Evolutionary conservation across 768 basidiomycete genomes (phyloP), one percentile per base, ranked within the genome.

Genomic region (Agrocybe pediades): DNA sequence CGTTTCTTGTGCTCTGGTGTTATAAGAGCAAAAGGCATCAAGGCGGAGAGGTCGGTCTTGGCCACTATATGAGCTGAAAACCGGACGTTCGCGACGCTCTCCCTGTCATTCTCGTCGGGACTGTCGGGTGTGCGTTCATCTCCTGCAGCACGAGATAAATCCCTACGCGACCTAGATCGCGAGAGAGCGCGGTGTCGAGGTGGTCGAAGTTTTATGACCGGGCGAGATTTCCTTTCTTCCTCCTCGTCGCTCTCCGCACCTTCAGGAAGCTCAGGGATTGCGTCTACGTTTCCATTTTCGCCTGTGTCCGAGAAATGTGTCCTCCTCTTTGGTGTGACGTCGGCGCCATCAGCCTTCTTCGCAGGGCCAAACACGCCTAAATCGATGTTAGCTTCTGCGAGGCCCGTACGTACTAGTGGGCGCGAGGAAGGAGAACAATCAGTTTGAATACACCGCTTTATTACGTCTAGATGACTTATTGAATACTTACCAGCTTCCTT

Each of bases 1-100:
- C 73, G 74, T 50, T 72, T 76, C 40, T 68, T 73, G 29, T 73
- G 57, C 70, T 93, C 87, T 2, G 91, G 92, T 19, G 87, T 78
- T 64, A 93, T 87, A 43, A 94, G 71, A 7, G 90, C 90, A 64
- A 93, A 93, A 5, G 91, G 91, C 57, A 93, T 76, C 19, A 87
- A 68, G 11, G 73, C 69, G 23, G 69, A 73, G 45, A 92, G 71
- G 62, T 86, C 82, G 9, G 74, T 73, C 63, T 83, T 86, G 15
- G 86, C 77, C 20, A 92, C 76, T 46, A 81, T 73, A 50, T 82
- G 78, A 7, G 89, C 90, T 9, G 88, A 90, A 71, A 91, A 90
- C 33, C 88, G 85, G 47, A 88, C 78, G 61, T 85, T 88, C 17
- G 90, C 87, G 20, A 92, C 72, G 58, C 86, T 90, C 26, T 88